Evolutionary conservation across 2,329 filamentous ascomycete species (phyloP), one percentile per base, ranked within the genome.

Genomic region (Pseudocercospora musae): DNA sequence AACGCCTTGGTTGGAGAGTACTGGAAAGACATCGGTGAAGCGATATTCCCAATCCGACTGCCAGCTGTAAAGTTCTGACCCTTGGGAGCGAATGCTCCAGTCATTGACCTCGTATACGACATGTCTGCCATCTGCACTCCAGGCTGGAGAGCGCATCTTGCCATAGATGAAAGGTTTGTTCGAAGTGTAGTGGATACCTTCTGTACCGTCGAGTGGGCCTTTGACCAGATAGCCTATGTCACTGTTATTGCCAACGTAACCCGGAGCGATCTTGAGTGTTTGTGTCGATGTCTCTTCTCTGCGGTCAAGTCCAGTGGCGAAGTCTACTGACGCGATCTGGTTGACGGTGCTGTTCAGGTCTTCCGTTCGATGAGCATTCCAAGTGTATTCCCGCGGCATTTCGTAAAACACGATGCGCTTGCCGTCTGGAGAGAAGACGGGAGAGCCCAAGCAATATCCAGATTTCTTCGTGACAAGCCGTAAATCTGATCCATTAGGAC

Each of bases 1-100:
- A 6, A 58, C 55, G 20, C 60, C 63, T 60, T 63, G 42, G 7
- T 50, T 56, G 6, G 52, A 56, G 18, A 63, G 54, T 3, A 57
- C 53, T n/a, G 60, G 58, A 37, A 66, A 66, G 49, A 63, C 60
- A 18, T 65, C 60, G 20, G 60, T 60, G 52, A 60, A 62, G 46
- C 63, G 63, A 44, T 65, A 65, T n/a, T 64, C 60, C 63, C 63
- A 65, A 13, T 65, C 63, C 20, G 54, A 29, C n/a, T 65, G 52
- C 57, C 58, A 61, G 48, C 57, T 63, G 48, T 63, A 65, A 9
- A 65, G 37, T 11, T 49, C n/a, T 46, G 49, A 49, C 20, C 63
- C 60, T 46, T 59, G 56, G 15, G 53, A 54, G 2, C 60, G 54
- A 18, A 46, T 53, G 3, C 44, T 48, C 60, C 60, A 65, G 46